Base-by-base conservation (phyloP, 2,329 filamentous ascomycete species). In the Dryadomyces sulphureus region DNA sequence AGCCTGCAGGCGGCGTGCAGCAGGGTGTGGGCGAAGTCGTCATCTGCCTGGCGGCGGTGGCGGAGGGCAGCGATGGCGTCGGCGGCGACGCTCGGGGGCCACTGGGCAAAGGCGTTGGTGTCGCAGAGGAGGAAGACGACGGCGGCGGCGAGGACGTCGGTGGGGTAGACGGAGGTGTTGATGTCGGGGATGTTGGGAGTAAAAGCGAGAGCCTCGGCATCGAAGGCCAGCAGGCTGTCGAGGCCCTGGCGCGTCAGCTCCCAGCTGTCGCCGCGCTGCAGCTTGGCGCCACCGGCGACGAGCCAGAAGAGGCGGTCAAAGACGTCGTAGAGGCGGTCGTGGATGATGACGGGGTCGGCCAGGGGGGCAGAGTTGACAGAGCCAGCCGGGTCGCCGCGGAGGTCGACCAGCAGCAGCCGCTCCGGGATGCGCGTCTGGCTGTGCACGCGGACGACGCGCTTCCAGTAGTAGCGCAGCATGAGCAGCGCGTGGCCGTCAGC, bases 241-340 rank as follows among this genome's bases (percentile, higher is more conserved):
- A 50, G 39, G 4, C 51, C 51, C 38, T 45, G 36, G 22, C 16
- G 24, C 8, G 49, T 52, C 25, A 56, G 52, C 50, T 62, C 60
- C 59, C 58, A 60, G 3, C 49, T 54, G 38, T 59, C 54, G 14
- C 47, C 32, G 1, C 25, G 25, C 12, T 48, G 41, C 21, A 57
- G 39, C 6, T 47, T 25, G 7, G 56, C 53, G 4, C 58, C 55
- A 27, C 52, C 54, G 14, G 50, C 49, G 9, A 54, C 47, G 7
- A 60, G 52, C 60, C 60, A 62, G 48, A 56, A 60, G 14, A 57
- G 47, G 11, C 53, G 41, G 24, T 50, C 54, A 9, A 51, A 49
- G 16, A 51, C 50, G 9, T 55, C 52, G 35, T 49, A 48, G 9
- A 47, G 32, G 2, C 45, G 47, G 11, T 22, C 27, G 36, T 27